Conservation (phyloP, 495 filamentous ascomycete species). For the Penicillium dipodomyicola region DNA sequence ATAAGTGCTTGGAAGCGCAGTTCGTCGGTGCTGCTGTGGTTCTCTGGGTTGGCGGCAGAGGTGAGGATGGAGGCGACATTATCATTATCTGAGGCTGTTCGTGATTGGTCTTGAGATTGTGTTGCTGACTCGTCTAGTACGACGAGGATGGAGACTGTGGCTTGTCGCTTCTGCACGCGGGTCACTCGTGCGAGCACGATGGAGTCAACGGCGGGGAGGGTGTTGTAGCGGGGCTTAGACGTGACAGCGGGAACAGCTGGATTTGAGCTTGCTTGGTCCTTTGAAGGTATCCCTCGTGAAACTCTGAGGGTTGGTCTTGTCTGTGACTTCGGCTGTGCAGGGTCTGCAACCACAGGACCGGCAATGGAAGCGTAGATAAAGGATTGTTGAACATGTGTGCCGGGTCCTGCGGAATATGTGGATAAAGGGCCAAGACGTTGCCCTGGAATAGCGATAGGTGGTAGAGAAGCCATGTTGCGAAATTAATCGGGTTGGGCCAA, state of each 20-base stretch:
- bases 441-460: constrained; percentile 58
- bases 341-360: constrained; percentile 55
- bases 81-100: constrained; percentile 41
- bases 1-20: constrained; percentile 51
- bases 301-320: constrained; percentile 55
- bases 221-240: constrained; percentile 50
- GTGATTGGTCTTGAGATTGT: constrained; percentile 41
- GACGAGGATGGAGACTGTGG: constrained; percentile 75
- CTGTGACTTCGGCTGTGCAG: constrained; percentile 45
- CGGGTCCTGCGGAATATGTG: constrained; percentile 67
- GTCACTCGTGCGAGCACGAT: constrained; percentile 81
- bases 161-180: constrained; percentile 78
- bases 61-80: constrained; percentile 51
- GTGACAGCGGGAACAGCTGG: constrained; percentile 31
- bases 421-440: constrained; percentile 68
- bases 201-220: constrained; percentile 76
- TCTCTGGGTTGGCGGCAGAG: constrained; percentile 44
- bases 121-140: constrained; percentile 55
- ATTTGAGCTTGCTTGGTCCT: constrained; percentile 1
- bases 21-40: constrained; percentile 48
- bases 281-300: constrained; percentile 37
- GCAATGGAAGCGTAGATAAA: constrained; percentile 73
- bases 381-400: constrained; percentile 72
- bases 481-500: constrained; percentile 1
- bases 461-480: constrained; percentile 24